Evolutionary conservation across 2,329 filamentous ascomycete species (phyloP).

Genomic region (Colletotrichum navitas): DNA sequence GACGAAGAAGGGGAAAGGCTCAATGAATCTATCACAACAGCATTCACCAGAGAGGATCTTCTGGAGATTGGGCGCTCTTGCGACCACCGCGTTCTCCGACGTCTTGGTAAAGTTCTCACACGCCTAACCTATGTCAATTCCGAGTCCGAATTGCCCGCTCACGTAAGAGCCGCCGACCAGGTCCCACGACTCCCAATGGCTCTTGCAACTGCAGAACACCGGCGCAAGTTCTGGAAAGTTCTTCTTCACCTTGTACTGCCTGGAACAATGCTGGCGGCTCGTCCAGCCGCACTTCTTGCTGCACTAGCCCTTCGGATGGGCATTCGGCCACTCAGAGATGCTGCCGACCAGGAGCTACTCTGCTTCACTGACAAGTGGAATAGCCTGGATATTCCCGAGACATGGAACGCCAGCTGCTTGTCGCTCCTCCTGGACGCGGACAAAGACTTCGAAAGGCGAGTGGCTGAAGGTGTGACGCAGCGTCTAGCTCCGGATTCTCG

Average conservation of each 20-base stretch:
- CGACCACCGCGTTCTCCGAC: slow-evolving; percentile 60
- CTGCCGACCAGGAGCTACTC: slow-evolving; percentile 57
- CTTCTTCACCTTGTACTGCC: slow-evolving; percentile 62
- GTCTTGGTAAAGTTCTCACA: slow-evolving; percentile 61
- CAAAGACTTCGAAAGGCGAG: slow-evolving; percentile 49
- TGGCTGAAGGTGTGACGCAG: slow-evolving; percentile 44
- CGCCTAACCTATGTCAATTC: slow-evolving; percentile 58
- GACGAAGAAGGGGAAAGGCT: slow-evolving; percentile 45
- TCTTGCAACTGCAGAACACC: slow-evolving; percentile 52
- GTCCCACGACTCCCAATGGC: slow-evolving; percentile 60
- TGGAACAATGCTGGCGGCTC: slow-evolving; percentile 59
- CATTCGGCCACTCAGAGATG: slow-evolving; percentile 55
- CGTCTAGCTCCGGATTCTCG: slow-evolving; percentile 34
- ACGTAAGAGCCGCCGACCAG: slow-evolving; percentile 52
- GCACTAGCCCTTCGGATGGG: slow-evolving; percentile 63
- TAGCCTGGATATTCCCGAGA: slow-evolving; percentile 61
- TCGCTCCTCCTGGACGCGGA: slow-evolving; percentile 62
- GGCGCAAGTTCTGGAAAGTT: slow-evolving; percentile 60
- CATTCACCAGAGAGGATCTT: slow-evolving; percentile 60
- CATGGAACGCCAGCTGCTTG: slow-evolving; percentile 61
- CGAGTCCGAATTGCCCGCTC: slow-evolving; percentile 56
- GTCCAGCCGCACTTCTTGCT: slow-evolving; percentile 60
- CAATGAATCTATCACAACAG: slow-evolving; percentile 46
- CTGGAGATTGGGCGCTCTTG: slow-evolving; percentile 66
- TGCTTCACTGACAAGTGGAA: slow-evolving; percentile 60